These are phyloP conservation scores for Aspergillus cristatus DNA, from an alignment of 495 filamentous ascomycete species.

Conservation along the genomic window DNA sequence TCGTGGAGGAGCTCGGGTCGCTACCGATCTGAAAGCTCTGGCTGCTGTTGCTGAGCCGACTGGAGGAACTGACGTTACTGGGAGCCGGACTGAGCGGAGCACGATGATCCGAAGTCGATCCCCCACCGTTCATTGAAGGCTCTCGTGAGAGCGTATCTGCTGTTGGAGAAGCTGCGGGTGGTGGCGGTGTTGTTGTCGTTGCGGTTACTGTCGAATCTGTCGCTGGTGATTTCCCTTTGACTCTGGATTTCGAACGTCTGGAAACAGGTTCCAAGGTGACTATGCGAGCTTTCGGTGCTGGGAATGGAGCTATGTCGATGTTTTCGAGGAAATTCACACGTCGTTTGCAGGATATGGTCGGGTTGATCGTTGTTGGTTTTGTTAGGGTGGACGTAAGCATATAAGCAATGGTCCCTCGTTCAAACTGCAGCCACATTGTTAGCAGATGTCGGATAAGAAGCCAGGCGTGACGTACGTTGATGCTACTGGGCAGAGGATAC, in stretches of 20 bases:
- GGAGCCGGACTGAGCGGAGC: constrained; percentile 47
- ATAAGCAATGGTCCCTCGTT: constrained; percentile 88
- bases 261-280: constrained; percentile 73
- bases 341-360: constrained; percentile 65
- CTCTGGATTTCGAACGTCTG: constrained; percentile 43
- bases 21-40: constrained; percentile 41
- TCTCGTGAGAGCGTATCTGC: constrained; percentile 29
- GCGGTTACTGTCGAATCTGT: constrained; percentile 13
- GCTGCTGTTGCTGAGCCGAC: constrained; percentile 49
- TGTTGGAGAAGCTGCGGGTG: too few species aligned
- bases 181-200: neutral
- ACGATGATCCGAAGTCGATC: constrained; percentile 18
- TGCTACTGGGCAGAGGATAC: constrained; percentile 80
- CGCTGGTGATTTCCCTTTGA: constrained; percentile 24
- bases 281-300: constrained; percentile 54
- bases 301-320: constrained; percentile 51
- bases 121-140: constrained; percentile 18
- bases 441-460: constrained; percentile 4
- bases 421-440: constrained; percentile 55
- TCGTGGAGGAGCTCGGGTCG: constrained; percentile 27
- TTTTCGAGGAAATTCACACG: constrained; percentile 73
- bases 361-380: constrained; percentile 75
- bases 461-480: constrained; percentile 59
- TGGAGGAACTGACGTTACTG: constrained; percentile 57
- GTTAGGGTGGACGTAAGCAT: constrained; percentile 83